Base-by-base conservation (phyloP, 192 early-diverging fungal species). In the Endogone sp. region DNA sequence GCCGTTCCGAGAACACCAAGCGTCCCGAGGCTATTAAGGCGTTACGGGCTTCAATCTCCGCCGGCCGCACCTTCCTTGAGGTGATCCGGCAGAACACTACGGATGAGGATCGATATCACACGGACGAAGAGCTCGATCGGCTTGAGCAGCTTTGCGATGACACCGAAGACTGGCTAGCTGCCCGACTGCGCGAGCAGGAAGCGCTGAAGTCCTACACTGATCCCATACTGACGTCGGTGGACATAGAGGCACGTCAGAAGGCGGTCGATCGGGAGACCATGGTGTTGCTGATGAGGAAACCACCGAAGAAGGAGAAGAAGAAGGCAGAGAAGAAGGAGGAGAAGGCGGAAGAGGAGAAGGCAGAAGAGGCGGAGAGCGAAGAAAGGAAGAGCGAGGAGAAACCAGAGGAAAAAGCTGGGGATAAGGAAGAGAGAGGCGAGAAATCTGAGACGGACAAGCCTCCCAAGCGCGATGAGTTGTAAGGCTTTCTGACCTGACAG, bases 151-250 rank as follows among this genome's bases (percentile, higher is more conserved):
- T 90, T 10, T 77, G 82, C 32, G 87, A 87, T 4, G 76, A 76
- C 21, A 73, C 82, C 11, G 82, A 88, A 27, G 70, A 73, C 4
- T 96, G 94, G 94, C 80, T 95, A 4, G 67, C 76, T 29, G 76
- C 81, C 6, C 87, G 83, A 76, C 66, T 86, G 20, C 75, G 64
- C 3, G 77, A 76, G 59, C 95, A 96, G 75, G 77, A 74, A 0
- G 79, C 75, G 16, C 80, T 93, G 24, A 70, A 70, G 1, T 61
- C 78, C 21, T 71, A 88, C 65, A 84, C 85, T 32, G 82, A 88
- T 29, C 94, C 94, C 10, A 86, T 85, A 6, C 82, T 96, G 25
- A 69, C 80, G 4, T 79, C 83, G 2, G 68, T 61, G 4, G 86
- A 90, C 29, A 81, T 91, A 24, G 77, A 88, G 61, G 37, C 75